A percentile compares a stretch with the other conserved stretches of the same genome.
Conservation (phyloP, 345 rosid species). For the Salix udensis region DNA sequence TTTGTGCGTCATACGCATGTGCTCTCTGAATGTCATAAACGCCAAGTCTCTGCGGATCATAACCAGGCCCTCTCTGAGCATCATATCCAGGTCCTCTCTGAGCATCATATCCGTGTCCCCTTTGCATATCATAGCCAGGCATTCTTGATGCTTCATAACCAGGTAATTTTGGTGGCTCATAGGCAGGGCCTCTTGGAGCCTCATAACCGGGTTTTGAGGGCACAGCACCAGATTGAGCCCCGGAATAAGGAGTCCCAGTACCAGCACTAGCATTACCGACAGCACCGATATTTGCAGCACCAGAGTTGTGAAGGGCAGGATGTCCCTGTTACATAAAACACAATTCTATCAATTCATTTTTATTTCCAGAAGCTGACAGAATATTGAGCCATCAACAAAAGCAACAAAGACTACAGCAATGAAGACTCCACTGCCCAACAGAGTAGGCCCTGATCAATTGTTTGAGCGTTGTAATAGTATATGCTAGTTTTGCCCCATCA, state of each 20-base stretch:
- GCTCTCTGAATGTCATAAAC: conserved; percentile 35
- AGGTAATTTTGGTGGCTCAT: conserved; percentile 32
- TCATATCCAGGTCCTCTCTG: conserved; percentile 23
- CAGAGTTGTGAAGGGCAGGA: conserved; percentile 24
- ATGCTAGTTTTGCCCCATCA: no score
- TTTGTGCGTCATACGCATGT: conserved; percentile 24
- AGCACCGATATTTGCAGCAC: conserved; percentile 24
- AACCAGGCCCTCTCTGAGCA: conserved; percentile 19
- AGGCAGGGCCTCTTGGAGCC: conserved; percentile 25
- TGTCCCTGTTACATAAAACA: conserved; percentile 38
- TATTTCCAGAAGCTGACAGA: not conserved
- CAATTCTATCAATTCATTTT: conserved; percentile 13
- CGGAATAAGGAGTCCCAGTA: conserved; percentile 36
- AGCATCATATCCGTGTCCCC: conserved; percentile 12
- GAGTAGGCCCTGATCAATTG: not conserved
- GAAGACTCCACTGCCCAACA: not conserved
- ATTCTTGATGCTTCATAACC: conserved; percentile 26
- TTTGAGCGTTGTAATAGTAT: no score
- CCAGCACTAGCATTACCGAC: conserved; percentile 28
- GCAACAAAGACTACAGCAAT: not conserved
- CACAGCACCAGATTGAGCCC: conserved; percentile 54
- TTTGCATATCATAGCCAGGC: conserved; percentile 8
- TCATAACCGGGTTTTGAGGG: conserved; percentile 32
- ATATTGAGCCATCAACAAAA: not conserved
- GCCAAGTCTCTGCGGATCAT: conserved; percentile 14